Evolutionary conservation across 805 yeast genomes (phyloP).

Genomic region (Candida dajiaensis): DNA sequence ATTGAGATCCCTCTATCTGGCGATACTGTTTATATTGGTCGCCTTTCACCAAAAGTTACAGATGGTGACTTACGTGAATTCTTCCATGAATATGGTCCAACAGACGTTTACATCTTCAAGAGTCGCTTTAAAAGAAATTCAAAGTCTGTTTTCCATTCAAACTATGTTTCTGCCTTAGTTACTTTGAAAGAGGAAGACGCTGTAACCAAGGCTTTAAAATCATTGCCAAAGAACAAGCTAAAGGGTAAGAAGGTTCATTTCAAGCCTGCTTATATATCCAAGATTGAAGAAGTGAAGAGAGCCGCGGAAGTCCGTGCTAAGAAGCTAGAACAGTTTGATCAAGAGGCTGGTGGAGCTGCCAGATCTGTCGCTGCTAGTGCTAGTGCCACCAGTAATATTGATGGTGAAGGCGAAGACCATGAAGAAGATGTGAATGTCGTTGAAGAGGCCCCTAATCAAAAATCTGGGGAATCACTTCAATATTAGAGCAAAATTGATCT

Average conservation of each 20-base stretch:
- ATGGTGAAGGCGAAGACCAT: background rate
- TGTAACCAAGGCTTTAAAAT: slow-evolving; percentile 36
- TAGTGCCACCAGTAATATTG: background rate
- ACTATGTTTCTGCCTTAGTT: slow-evolving; percentile 45
- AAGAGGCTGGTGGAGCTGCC: slow-evolving; percentile 12
- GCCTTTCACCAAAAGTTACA: slow-evolving; percentile 32
- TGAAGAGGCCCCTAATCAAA: background rate
- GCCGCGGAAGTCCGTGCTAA: slow-evolving; percentile 26
- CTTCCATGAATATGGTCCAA: slow-evolving; percentile 40
- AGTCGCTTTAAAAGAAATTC: slow-evolving; percentile 24
- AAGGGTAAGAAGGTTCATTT: slow-evolving; percentile 31
- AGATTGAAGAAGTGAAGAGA: slow-evolving; percentile 38
- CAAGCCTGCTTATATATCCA: slow-evolving; percentile 35
- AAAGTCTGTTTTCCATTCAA: slow-evolving; percentile 24
- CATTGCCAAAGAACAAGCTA: slow-evolving; percentile 32
- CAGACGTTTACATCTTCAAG: slow-evolving; percentile 42
- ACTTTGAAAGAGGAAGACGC: slow-evolving; percentile 38
- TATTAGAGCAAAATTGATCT: too few species aligned
- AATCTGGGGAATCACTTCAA: background rate
- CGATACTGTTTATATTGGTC: slow-evolving; percentile 41
- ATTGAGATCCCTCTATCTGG: slow-evolving; percentile 24
- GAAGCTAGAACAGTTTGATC: slow-evolving; percentile 9
- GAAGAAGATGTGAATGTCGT: background rate
- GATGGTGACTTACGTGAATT: slow-evolving; percentile 40
- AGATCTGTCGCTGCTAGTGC: slow-evolving; percentile 1